phyloP scores from a whole-genome alignment of 2,329 filamentous ascomycete species.

The Neofusicoccum sp. region DNA sequence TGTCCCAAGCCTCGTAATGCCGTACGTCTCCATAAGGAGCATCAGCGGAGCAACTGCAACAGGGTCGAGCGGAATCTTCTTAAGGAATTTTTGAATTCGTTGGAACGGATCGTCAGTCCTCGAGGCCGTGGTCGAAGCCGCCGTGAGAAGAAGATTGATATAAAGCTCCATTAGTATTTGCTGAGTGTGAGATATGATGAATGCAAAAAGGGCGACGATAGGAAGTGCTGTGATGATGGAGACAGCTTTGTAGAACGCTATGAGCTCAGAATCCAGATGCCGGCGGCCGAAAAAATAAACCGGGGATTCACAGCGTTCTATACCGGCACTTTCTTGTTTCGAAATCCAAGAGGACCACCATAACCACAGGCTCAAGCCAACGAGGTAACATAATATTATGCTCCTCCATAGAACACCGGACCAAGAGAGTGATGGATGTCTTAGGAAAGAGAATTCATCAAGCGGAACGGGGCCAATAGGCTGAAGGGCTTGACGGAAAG shows the following conservation, averaged over 20 bases:
- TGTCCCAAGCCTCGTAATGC: too few species aligned
- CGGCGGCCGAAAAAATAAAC: neutral
- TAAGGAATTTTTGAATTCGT: too few species aligned
- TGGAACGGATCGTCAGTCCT: too few species aligned
- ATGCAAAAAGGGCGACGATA: neutral
- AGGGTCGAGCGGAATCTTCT: too few species aligned
- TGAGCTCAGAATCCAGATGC: neutral
- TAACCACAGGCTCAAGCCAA: neutral
- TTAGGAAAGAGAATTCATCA: neutral
- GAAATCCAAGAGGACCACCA: constrained; percentile 8
- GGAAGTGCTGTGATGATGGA: neutral
- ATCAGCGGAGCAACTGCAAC: too few species aligned
- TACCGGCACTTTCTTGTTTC: neutral
- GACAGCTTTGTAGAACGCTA: neutral
- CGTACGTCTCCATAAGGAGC: too few species aligned
- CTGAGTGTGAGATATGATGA: neutral
- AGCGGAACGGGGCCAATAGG: neutral
- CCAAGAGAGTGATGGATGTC: constrained; percentile 2
- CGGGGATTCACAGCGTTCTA: neutral
- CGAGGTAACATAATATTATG: neutral
- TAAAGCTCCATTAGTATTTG: neutral
- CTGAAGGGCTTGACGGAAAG: neutral
- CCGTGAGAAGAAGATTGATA: neutral
- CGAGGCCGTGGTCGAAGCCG: too few species aligned
- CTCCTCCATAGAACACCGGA: constrained; percentile 7